Conservation (phyloP, 106 monocot genomes). For the Agapanthus africanus region DNA sequence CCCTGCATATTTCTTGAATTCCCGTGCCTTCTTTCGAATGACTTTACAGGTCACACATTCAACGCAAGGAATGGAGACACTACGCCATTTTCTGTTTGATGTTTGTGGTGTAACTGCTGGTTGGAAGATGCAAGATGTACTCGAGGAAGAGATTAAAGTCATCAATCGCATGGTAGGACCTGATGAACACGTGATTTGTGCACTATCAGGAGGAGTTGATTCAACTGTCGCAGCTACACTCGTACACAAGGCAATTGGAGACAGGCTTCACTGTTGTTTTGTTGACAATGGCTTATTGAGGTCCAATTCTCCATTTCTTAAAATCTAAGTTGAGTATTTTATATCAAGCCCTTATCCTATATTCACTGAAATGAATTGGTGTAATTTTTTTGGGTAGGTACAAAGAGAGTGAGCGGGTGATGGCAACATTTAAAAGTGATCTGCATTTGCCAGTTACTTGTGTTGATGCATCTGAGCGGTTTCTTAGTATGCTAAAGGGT, state of each 20-base stretch:
- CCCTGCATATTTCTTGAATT: too few relatives aligned
- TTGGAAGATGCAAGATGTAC: conserved; percentile 97
- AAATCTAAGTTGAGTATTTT: too few relatives aligned
- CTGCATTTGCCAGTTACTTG: conserved; percentile 94
- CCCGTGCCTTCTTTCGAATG: too few relatives aligned
- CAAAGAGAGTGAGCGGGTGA: conserved; percentile 87
- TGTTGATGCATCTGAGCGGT: conserved; percentile 77
- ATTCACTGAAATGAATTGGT: conserved; percentile 7
- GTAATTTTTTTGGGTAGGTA: conserved; percentile 44
- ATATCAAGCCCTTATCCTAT: not conserved
- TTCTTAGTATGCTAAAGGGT: conserved; percentile 80
- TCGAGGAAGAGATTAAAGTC: conserved; percentile 81
- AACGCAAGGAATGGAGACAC: conserved; percentile 75
- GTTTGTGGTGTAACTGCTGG: conserved; percentile 73
- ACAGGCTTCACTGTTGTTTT: conserved; percentile 83
- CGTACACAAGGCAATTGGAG: conserved; percentile 90
- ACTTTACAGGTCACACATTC: conserved; percentile 84
- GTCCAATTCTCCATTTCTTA: conserved; percentile 16
- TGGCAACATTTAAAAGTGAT: conserved; percentile 81
- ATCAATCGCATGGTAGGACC: conserved; percentile 57
- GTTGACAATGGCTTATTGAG: conserved; percentile 97
- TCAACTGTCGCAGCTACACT: conserved; percentile 94
- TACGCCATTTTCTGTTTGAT: conserved; percentile 72
- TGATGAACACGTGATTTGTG: conserved; percentile 96
- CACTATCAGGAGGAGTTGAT: conserved; percentile 96